Percentiles rank a stretch among this genome's conserved stretches.
These are phyloP conservation scores for Kodamaea derodonti DNA, from an alignment of 1,139 yeast species.

Conservation along the genomic window DNA sequence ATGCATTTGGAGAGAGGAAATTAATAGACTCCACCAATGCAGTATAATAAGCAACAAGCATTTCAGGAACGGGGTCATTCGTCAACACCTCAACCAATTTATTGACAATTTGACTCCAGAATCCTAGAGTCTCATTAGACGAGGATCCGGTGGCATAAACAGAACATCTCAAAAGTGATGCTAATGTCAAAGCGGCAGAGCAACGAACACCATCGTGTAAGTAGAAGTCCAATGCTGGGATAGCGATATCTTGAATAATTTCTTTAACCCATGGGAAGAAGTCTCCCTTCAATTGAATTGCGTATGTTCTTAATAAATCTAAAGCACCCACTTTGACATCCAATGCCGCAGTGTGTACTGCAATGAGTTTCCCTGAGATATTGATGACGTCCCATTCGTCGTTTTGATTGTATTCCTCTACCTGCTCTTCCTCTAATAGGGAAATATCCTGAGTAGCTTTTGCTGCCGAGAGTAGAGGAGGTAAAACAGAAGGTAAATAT, in stretches of 20 bases:
- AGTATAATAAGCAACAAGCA: conserved; percentile 72
- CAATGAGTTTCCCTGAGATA: conserved; percentile 87
- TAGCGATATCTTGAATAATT: conserved; percentile 70
- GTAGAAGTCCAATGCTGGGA: conserved; percentile 87
- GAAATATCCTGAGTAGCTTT: conserved; percentile 88
- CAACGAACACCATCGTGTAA: conserved; percentile 94
- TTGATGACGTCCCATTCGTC: conserved; percentile 97
- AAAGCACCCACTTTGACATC: conserved; percentile 93
- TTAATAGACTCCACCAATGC: conserved; percentile 68
- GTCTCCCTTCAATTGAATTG: conserved; percentile 75
- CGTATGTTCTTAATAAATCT: conserved; percentile 84
- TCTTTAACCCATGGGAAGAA: conserved; percentile 83
- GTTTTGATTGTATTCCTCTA: conserved; percentile 74
- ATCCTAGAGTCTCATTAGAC: conserved; percentile 54
- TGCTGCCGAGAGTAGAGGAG: conserved; percentile 81
- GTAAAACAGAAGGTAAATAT: conserved; percentile 83
- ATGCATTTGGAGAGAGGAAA: conserved; percentile 58
- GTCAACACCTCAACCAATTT: conserved; percentile 67
- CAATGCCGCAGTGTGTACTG: conserved; percentile 85
- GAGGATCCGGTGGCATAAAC: conserved; percentile 57
- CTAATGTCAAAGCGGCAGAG: conserved; percentile 80
- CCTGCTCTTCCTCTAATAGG: conserved; percentile 82
- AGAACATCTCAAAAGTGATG: conserved; percentile 70
- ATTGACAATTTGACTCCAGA: conserved; percentile 72
- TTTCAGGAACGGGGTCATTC: conserved; percentile 81